These are phyloP conservation scores for Purpureocillium lavendulum DNA, from an alignment of 2,329 filamentous ascomycete species.

Conservation along the genomic window DNA sequence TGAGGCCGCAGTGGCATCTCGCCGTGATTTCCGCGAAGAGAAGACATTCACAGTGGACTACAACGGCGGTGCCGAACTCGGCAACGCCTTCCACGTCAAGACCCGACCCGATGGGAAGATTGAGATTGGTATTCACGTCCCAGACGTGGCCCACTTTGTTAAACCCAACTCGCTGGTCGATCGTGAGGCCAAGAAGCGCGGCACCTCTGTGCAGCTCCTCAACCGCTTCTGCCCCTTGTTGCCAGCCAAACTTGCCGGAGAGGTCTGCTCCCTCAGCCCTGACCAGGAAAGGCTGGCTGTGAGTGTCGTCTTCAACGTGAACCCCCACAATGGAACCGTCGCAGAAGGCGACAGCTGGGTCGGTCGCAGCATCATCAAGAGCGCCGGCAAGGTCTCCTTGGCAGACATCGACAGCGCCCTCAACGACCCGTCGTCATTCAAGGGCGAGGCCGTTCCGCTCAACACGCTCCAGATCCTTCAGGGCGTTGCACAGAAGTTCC, in stretches of 20 bases:
- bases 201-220: constrained; percentile 89
- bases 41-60: constrained; percentile 88
- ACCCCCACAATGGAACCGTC: constrained; percentile 68
- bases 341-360: constrained; percentile 87
- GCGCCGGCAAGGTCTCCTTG: constrained; percentile 75
- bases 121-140: constrained; percentile 90
- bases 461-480: constrained; percentile 77
- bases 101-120: constrained; percentile 73
- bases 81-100: constrained; percentile 91
- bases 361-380: constrained; percentile 90
- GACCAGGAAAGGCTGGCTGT: constrained; percentile 86
- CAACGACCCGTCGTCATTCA: constrained; percentile 50
- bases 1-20: constrained; percentile 61
- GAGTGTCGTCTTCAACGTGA: constrained; percentile 87
- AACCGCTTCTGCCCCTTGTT: constrained; percentile 84
- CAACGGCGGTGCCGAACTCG: constrained; percentile 78
- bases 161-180: constrained; percentile 94
- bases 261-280: constrained; percentile 80
- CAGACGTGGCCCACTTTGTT: constrained; percentile 93
- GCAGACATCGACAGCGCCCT: constrained; percentile 80
- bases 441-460: constrained; percentile 56
- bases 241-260: constrained; percentile 73
- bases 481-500: constrained; percentile 81
- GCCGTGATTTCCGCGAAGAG: constrained; percentile 85
- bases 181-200: constrained; percentile 94